Base-by-base conservation (phyloP, 78 protist species). In the Diacronema lutheri region DNA sequence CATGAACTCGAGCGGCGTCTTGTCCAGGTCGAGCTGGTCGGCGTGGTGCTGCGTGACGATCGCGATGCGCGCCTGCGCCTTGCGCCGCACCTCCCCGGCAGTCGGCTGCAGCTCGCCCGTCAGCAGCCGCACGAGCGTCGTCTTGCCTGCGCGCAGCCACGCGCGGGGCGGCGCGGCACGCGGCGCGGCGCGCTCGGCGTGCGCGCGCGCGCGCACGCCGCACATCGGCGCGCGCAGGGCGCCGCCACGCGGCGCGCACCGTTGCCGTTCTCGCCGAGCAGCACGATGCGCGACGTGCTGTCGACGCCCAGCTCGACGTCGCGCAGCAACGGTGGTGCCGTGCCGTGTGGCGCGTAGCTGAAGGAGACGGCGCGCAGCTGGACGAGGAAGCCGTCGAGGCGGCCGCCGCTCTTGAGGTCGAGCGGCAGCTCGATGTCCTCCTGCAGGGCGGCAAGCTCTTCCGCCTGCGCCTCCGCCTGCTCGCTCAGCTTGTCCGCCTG, bases 41-140 rank as follows among this genome's bases (percentile, higher is more conserved):
- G 86, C 98, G 74, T 65, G 73, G 88, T 97, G 98, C 92, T 97
- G 99, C 60, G 4, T 33, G 83, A 55, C 58, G 35, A 60, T 19
- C 73, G 72, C 84, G 31, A 76, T 11, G n/a, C 82, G 60, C 65
- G 41, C 65, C n/a, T 65, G 62, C 5, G 13, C 23, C 14, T 0
- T 26, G 13, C 3, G 79, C 21, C 0, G 0, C 40, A 65, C 12
- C 33, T 38, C 55, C 10, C 96, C 98, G 14, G 57, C 65, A 9
- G 92, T 85, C 46, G 94, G 96, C 38, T 85, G 68, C 29, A 97
- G 92, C 23, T 89, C 95, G 64, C 95, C 96, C 56, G 65, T 41
- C 72, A 98, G n/a, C 40, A 96, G 74, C 61, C 94, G 44, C 35
- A 69, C 40, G 26, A 84, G 66, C 13, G 88, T 84, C 21, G 88